A percentile compares a stretch with the other conserved stretches of the same genome.
Evolutionary conservation across 2,329 filamentous ascomycete genomes (phyloP).

Genomic region (Hypoxylon sp.): DNA sequence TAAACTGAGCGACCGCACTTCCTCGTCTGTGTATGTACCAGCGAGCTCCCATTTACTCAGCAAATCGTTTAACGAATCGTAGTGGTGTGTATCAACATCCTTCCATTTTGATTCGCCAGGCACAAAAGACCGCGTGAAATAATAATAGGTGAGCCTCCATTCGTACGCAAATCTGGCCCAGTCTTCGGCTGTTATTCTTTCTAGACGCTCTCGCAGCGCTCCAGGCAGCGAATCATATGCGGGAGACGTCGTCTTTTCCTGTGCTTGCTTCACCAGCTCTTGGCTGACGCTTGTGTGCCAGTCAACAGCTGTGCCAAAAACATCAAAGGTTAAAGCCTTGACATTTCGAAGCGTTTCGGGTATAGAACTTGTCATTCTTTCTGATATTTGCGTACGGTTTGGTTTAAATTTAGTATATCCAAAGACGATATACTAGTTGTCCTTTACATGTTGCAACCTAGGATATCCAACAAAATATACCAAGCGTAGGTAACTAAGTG

Average conservation of each 20-base stretch:
- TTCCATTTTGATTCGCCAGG: constrained; percentile 63
- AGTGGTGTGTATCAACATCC: constrained; percentile 77
- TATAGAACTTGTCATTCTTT: constrained; percentile 22
- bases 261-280: constrained; percentile 62
- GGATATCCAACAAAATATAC: constrained; percentile 1
- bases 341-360: constrained; percentile 43
- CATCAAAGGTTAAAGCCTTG: constrained; percentile 75
- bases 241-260: constrained; percentile 58
- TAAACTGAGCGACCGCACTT: constrained; percentile 70
- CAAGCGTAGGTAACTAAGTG: too few species aligned
- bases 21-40: constrained; percentile 67
- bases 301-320: constrained; percentile 83
- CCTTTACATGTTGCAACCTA: too few species aligned
- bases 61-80: constrained; percentile 66
- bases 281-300: constrained; percentile 74
- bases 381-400: neutral
- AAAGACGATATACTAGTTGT: neutral
- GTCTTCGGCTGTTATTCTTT: constrained; percentile 61
- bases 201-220: constrained; percentile 57
- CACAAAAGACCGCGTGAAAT: constrained; percentile 66
- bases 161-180: constrained; percentile 73
- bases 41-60: constrained; percentile 64
- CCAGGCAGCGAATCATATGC: constrained; percentile 55
- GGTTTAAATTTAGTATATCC: neutral
- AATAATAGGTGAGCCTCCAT: constrained; percentile 72